Conservation (phyloP, 2,329 filamentous ascomycete species). For the Cordyceps cateniannulata region DNA sequence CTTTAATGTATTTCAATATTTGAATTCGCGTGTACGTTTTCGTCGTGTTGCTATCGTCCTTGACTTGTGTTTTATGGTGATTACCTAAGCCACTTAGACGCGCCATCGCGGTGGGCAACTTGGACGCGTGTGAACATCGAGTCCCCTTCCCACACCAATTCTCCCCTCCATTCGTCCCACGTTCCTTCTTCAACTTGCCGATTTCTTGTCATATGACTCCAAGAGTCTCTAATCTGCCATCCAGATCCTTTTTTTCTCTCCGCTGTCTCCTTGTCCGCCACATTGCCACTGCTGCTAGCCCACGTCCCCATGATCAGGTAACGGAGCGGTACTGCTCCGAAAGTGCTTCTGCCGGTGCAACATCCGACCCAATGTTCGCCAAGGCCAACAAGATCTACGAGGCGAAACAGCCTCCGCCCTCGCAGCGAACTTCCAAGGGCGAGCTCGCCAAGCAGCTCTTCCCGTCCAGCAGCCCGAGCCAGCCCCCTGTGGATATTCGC, state of each 20-base stretch:
- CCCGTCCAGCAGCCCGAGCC: conserved; percentile 48
- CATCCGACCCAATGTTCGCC: conserved; percentile 28
- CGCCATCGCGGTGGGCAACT: background rate
- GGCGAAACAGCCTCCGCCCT: conserved; percentile 29
- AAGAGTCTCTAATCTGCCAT: conserved; percentile 24
- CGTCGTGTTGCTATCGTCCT: background rate
- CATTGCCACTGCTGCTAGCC: conserved; percentile 20
- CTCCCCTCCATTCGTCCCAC: background rate
- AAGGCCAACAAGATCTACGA: conserved; percentile 31
- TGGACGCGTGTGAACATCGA: background rate
- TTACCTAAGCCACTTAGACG: conserved; percentile 1
- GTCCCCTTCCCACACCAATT: background rate
- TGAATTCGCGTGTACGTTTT: background rate
- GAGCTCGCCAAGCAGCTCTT: conserved; percentile 46
- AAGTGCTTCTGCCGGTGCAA: background rate
- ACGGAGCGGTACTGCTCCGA: conserved; percentile 9
- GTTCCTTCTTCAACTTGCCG: background rate
- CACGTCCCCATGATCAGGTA: conserved; percentile 14
- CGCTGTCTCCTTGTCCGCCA: conserved; percentile 18
- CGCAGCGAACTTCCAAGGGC: conserved; percentile 13
- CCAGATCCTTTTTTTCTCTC: conserved; percentile 32
- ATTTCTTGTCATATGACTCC: conserved; percentile 24
- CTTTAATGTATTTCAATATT: background rate
- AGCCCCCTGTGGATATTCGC: conserved; percentile 40
- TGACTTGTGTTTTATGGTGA: background rate